A percentile compares a stretch with the other conserved stretches of the same genome.
phyloP scores from a whole-genome alignment of 2,329 filamentous ascomycete genomes.

The Drechslerella coelobrocha region DNA sequence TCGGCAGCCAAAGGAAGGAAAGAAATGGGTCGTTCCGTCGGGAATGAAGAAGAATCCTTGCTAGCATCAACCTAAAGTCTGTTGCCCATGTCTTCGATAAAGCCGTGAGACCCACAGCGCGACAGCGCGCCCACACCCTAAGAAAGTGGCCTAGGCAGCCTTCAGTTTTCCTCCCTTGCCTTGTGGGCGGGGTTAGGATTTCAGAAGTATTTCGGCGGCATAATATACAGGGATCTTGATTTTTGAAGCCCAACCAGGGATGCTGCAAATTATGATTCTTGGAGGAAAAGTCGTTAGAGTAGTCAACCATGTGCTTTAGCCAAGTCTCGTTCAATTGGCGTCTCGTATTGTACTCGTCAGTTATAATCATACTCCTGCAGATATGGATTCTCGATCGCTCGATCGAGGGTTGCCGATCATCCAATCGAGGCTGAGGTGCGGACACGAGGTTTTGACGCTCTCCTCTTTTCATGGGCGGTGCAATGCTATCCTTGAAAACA shows the following conservation, averaged over 20 bases:
- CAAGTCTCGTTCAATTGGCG: constrained; percentile 6
- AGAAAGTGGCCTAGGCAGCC: not conserved
- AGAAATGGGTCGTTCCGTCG: constrained; percentile 32
- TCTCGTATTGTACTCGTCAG: constrained; percentile 7
- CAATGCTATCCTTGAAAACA: constrained; percentile 38
- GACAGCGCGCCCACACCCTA: not conserved
- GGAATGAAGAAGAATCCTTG: constrained; percentile 17
- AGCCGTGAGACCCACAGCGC: constrained; percentile 17
- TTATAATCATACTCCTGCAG: constrained; percentile 1
- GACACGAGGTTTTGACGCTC: constrained; percentile 6
- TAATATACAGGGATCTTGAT: constrained; percentile 30
- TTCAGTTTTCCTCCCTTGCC: not conserved
- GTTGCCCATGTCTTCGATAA: constrained; percentile 7
- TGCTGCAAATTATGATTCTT: constrained; percentile 21
- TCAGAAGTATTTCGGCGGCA: constrained; percentile 3
- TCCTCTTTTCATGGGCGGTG: not conserved
- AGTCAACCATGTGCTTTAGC: constrained; percentile 31
- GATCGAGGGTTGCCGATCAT: constrained; percentile 4
- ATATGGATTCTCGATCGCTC: constrained; percentile 21
- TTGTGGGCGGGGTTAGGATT: not conserved
- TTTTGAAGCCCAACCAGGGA: constrained; percentile 17
- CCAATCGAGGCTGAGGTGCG: constrained; percentile 5
- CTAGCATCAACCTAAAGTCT: constrained; percentile 6
- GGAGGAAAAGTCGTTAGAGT: constrained; percentile 6
- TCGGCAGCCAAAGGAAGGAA: constrained; percentile 25